Evolutionary conservation across 495 filamentous ascomycete genomes (phyloP).

Genomic region (Penicillium psychrofluorescens): DNA sequence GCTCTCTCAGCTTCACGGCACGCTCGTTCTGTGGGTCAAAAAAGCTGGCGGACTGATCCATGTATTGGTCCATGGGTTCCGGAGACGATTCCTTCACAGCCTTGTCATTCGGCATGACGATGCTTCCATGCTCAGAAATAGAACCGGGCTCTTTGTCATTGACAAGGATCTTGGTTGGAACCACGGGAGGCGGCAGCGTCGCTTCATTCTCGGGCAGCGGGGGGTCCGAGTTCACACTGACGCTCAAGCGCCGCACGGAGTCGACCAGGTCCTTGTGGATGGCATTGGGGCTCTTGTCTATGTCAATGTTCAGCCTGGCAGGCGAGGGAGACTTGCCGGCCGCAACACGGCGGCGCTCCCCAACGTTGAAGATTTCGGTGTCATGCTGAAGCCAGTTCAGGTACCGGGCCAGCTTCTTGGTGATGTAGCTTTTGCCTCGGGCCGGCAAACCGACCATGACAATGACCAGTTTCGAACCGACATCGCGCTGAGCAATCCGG

Average conservation of each 20-base stretch:
- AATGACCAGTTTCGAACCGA: slow-evolving; percentile 92
- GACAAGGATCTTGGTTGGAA: slow-evolving; percentile 42
- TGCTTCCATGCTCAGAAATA: slow-evolving; percentile 18
- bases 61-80: slow-evolving; percentile 41
- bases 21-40: slow-evolving; percentile 86
- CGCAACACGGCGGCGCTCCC: slow-evolving; percentile 76
- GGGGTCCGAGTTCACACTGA: slow-evolving; percentile 21
- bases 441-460: slow-evolving; percentile 97
- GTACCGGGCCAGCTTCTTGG: slow-evolving; percentile 93
- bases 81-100: slow-evolving; percentile 26
- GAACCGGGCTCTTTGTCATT: slow-evolving; percentile 36
- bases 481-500: slow-evolving; percentile 81
- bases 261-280: slow-evolving; percentile 36
- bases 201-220: slow-evolving; percentile 21
- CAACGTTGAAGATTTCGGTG: slow-evolving; percentile 93
- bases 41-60: slow-evolving; percentile 83
- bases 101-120: slow-evolving; percentile 22
- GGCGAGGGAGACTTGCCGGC: slow-evolving; percentile 49
- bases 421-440: slow-evolving; percentile 94
- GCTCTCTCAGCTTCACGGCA: slow-evolving; percentile 78
- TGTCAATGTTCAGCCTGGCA: slow-evolving; percentile 12
- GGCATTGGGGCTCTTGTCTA: slow-evolving; percentile 18
- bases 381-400: slow-evolving; percentile 97
- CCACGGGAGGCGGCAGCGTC: slow-evolving; percentile 28
- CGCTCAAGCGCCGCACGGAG: slow-evolving; percentile 37